These are phyloP conservation scores for Tylopilus rubrobrunneus DNA, from an alignment of 768 basidiomycete species.

Conservation along the genomic window DNA sequence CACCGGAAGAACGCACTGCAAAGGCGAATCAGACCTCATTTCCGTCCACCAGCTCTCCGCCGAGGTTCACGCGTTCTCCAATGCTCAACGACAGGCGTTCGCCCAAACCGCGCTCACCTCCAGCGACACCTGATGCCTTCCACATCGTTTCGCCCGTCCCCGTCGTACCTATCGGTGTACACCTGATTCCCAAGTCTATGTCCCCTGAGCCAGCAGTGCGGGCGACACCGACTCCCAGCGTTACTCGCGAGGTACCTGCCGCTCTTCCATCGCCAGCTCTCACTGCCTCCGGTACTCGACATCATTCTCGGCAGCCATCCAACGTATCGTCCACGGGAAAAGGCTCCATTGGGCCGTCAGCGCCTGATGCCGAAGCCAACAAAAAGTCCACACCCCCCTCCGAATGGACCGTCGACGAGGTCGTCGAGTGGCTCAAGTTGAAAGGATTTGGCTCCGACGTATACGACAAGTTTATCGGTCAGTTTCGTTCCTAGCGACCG, in stretches of 20 bases:
- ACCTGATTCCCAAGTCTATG: conserved; percentile 18
- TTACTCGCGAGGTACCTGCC: conserved; percentile 26
- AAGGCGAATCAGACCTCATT: conserved; percentile 16
- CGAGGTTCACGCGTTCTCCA: conserved; percentile 22
- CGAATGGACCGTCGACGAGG: conserved; percentile 87
- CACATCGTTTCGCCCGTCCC: conserved; percentile 24
- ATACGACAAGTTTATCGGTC: conserved; percentile 83
- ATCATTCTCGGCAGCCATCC: conserved; percentile 31
- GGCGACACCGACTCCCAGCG: conserved; percentile 22
- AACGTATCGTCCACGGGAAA: conserved; percentile 33
- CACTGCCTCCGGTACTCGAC: conserved; percentile 20
- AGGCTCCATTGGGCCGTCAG: conserved; percentile 15
- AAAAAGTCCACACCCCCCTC: conserved; percentile 46
- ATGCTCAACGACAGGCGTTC: conserved; percentile 13
- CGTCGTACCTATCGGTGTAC: conserved; percentile 13
- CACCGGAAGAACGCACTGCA: conserved; percentile 15
- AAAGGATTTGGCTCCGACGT: conserved; percentile 85
- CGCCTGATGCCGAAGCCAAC: conserved; percentile 18
- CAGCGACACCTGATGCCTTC: conserved; percentile 26
- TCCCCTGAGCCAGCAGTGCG: conserved; percentile 23
- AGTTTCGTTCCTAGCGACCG: conserved; percentile 22
- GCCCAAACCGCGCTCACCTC: conserved; percentile 22
- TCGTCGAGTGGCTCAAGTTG: conserved; percentile 79
- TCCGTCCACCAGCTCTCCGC: conserved; percentile 11
- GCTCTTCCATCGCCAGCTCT: conserved; percentile 31